Conservation (phyloP, 2,329 filamentous ascomycete genomes). For the Eurotiales sp. region DNA sequence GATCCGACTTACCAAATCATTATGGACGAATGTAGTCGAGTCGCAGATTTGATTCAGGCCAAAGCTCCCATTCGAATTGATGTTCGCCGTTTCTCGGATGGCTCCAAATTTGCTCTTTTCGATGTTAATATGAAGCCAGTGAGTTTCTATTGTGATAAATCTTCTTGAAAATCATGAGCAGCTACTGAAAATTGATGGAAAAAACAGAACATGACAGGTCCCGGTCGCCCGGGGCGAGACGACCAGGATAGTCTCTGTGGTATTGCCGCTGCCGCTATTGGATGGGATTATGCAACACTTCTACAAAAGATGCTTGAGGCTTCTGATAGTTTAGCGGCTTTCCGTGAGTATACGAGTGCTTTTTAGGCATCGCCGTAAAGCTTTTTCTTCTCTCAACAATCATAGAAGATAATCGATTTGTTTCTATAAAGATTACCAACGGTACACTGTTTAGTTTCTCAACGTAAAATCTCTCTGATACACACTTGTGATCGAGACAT, state of each 20-base stretch:
- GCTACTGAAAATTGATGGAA: neutral
- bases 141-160: slow-evolving; percentile 18
- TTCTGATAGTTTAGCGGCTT: slow-evolving; percentile 18
- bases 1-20: slow-evolving; percentile 32
- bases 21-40: slow-evolving; percentile 38
- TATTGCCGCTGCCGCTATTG: slow-evolving; percentile 41
- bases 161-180: neutral
- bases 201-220: slow-evolving; percentile 45
- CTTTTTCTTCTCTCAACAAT: too few relatives aligned
- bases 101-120: slow-evolving; percentile 44
- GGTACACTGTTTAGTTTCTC: too few relatives aligned
- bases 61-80: slow-evolving; percentile 26
- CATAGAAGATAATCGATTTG: too few relatives aligned
- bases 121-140: slow-evolving; percentile 53
- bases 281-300: slow-evolving; percentile 42
- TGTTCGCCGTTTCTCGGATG: slow-evolving; percentile 36
- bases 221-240: slow-evolving; percentile 46
- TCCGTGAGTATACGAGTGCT: neutral
- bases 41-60: slow-evolving; percentile 15
- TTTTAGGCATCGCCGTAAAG: neutral
- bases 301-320: slow-evolving; percentile 34
- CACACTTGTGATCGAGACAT: too few relatives aligned
- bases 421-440: too few relatives aligned
- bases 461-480: too few relatives aligned
- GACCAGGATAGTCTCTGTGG: slow-evolving; percentile 47